Percentiles rank a stretch among this genome's conserved stretches.
Conservation (phyloP, 2,329 filamentous ascomycete genomes). For the Allantophomopsis cytisporea region DNA sequence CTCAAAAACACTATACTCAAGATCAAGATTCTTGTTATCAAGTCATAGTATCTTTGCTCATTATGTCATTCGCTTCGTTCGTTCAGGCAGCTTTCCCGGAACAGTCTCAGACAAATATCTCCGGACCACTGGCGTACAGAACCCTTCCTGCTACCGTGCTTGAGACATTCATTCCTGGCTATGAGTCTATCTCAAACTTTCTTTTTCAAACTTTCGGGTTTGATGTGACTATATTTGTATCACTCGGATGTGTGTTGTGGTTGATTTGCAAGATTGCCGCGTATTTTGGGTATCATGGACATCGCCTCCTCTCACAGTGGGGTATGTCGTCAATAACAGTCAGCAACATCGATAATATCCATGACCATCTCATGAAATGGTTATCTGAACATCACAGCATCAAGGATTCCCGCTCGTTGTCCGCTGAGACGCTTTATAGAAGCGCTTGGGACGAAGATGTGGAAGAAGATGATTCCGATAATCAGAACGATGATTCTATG, state of each 20-base stretch:
- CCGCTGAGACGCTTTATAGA: slow-evolving; percentile 39
- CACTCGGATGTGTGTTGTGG: slow-evolving; percentile 19
- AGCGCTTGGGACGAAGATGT: slow-evolving; percentile 39
- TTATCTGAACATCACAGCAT: slow-evolving; percentile 37
- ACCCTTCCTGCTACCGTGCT: slow-evolving; percentile 8
- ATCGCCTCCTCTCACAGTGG: slow-evolving; percentile 26
- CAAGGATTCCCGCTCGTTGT: slow-evolving; percentile 34
- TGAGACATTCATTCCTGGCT: slow-evolving; percentile 18
- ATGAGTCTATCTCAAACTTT: slow-evolving; percentile 15
- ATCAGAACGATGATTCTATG: slow-evolving; percentile 21
- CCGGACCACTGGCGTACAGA: slow-evolving; percentile 4
- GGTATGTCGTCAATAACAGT: slow-evolving; percentile 39
- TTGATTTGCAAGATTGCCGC: slow-evolving; percentile 24
- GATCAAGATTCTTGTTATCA: too few species aligned
- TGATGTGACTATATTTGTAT: slow-evolving; percentile 16
- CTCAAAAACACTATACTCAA: too few species aligned
- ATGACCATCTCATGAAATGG: slow-evolving; percentile 43
- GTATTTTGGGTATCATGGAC: slow-evolving; percentile 21
- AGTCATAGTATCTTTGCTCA: too few species aligned
- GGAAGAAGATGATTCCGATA: slow-evolving; percentile 28
- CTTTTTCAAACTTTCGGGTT: slow-evolving; percentile 14
- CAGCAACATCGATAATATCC: slow-evolving; percentile 41
- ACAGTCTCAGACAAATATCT: neutral
- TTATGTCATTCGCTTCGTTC: neutral
- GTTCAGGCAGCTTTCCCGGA: neutral